Base-by-base conservation (phyloP, 176 grass and related monocot species). In the Typha latifolia region DNA sequence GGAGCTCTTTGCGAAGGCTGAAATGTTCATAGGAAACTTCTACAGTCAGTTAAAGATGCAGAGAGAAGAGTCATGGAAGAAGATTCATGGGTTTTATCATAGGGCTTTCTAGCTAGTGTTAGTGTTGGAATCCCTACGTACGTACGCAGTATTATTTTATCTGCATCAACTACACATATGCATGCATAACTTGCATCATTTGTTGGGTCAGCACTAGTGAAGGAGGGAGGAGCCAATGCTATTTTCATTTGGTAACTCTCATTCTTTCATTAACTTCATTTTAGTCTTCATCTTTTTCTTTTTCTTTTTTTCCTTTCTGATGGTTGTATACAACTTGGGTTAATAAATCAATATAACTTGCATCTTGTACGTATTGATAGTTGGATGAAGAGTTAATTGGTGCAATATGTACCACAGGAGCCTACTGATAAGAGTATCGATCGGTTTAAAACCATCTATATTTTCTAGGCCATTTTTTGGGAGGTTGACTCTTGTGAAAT, bases 1-100 rank as follows among this genome's bases (percentile, higher is more conserved):
- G 48, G 89, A 93, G 32, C 62, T 93, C 27, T 93, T 80, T 52
- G 64, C 79, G 4, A 93, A 88, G 73, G 82, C 89, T 2, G 89
- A 93, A 62, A 68, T 52, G 5, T 88, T 93, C 89, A 93, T 93
- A 51, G 76, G 76, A 16, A 80, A 85, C 69, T 93, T 93, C 69
- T 88, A 93, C 76, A 80, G 66, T 55, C 89, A 88, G 76, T 72
- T 88, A 32, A 85, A 82, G 81, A 88, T 88, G 82, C 89, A 93
- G 66, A 66, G 89, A 23, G 79, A 88, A 69, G 79, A 85, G n/a
- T 93, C 89, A 3, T 93, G 85, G 84, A 82, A 93, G 69, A 93
- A 93, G 79, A 72, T 93, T 14, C 79, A 93, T 69, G 85, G 76
- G 8, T 61, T 88, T 15, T 85, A 68, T 56, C 55, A 68, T 32